Evolutionary conservation across 106 monocot genomes (phyloP).

Genomic region (Allium fistulosum): DNA sequence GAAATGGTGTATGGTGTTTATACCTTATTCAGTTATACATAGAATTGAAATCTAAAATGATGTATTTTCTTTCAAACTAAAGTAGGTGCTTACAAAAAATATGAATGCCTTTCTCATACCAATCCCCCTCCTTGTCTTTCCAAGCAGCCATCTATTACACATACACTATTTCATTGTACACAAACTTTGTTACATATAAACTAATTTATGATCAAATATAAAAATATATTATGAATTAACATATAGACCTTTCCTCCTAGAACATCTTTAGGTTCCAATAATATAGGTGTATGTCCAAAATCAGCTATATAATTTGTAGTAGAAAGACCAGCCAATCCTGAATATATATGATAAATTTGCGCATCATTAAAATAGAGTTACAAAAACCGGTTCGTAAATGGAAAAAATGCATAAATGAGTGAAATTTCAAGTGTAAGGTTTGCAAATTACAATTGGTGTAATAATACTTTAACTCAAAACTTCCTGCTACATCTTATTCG

Average conservation of each 20-base stretch:
- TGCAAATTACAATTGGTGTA: no score
- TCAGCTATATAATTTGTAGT: slow-evolving; percentile 95
- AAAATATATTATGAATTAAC: no score
- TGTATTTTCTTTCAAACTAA: background rate
- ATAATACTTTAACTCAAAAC: no score
- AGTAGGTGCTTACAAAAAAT: slow-evolving; percentile 73
- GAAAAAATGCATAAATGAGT: background rate
- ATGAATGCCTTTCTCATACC: slow-evolving; percentile 95
- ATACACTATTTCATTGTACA: background rate
- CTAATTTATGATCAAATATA: no score
- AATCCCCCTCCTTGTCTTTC: slow-evolving; percentile 94
- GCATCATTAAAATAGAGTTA: background rate
- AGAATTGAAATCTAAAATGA: background rate
- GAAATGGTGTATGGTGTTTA: no score
- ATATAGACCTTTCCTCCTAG: no score
- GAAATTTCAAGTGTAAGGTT: background rate
- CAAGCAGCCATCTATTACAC: slow-evolving; percentile 75
- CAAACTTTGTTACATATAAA: no score
- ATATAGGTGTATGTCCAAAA: slow-evolving; percentile 60
- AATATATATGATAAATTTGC: slow-evolving; percentile 4
- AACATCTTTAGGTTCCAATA: no score
- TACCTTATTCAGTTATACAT: background rate
- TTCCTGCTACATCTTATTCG: no score
- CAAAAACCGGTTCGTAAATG: background rate
- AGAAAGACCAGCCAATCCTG: slow-evolving; percentile 93